These are phyloP conservation scores for Glebionis coronaria DNA, from an alignment of 129 eudicot species.

Conservation along the genomic window DNA sequence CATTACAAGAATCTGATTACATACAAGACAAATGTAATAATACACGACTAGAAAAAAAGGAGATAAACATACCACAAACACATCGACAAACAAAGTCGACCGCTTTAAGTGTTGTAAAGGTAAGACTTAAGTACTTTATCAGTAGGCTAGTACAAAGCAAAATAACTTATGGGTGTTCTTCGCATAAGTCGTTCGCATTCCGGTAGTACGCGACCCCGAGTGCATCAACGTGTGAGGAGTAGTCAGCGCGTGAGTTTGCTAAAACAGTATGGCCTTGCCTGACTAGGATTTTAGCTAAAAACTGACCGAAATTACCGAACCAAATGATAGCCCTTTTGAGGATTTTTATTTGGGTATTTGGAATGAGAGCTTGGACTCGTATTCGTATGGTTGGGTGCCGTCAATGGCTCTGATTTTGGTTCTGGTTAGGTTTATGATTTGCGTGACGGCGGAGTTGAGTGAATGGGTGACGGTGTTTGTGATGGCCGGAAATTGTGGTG, in stretches of 20 bases:
- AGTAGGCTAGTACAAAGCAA: conserved; percentile 69
- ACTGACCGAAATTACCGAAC: conserved; percentile 90
- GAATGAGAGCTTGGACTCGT: conserved; percentile 50
- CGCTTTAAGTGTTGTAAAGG: conserved; percentile 68
- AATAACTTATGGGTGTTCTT: conserved; percentile 87
- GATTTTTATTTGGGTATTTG: conserved; percentile 37
- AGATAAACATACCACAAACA: too few species aligned
- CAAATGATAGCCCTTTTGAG: conserved; percentile 72
- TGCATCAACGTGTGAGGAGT: conserved; percentile 39
- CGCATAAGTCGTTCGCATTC: conserved; percentile 74
- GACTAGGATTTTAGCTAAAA: conserved; percentile 61
- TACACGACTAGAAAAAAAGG: too few species aligned
- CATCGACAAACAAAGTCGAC: conserved; percentile 73
- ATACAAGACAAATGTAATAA: too few species aligned
- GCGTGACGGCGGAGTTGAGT: too few species aligned
- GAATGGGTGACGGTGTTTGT: too few species aligned
- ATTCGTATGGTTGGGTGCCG: conserved; percentile 69
- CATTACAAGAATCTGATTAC: too few species aligned
- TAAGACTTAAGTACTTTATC: conserved; percentile 56
- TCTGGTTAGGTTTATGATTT: too few species aligned
- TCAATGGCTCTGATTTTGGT: conserved; percentile 48
- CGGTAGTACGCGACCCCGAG: conserved; percentile 52
- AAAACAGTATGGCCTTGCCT: conserved; percentile 72
- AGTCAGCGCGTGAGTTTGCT: conserved; percentile 74
- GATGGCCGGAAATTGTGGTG: too few species aligned